These are phyloP conservation scores for Cyberlindnera euphorbiiphila DNA, from an alignment of 805 yeast species.

Conservation along the genomic window DNA sequence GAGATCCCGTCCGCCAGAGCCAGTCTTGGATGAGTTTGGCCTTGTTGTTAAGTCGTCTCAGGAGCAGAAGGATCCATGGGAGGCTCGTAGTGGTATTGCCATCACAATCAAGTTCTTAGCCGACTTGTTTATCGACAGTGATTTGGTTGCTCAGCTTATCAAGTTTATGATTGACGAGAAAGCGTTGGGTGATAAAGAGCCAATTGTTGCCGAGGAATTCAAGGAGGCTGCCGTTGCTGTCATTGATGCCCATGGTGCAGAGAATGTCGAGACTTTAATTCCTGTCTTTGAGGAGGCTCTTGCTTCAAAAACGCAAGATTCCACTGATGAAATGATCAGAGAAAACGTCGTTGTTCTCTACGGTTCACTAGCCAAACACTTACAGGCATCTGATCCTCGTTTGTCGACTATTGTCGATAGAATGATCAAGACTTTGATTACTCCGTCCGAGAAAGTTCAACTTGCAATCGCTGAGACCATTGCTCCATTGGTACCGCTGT, in stretches of 20 bases:
- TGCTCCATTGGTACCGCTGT: slow-evolving; percentile 70
- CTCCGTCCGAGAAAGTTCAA: slow-evolving; percentile 90
- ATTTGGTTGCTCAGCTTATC: slow-evolving; percentile 51
- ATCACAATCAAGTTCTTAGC: slow-evolving; percentile 57
- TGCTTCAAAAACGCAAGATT: slow-evolving; percentile 43
- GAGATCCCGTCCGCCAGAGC: slow-evolving; percentile 70
- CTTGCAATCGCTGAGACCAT: slow-evolving; percentile 82
- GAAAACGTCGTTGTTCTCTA: slow-evolving; percentile 83
- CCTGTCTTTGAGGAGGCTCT: slow-evolving; percentile 76
- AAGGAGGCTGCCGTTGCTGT: slow-evolving; percentile 85
- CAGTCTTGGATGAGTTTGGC: slow-evolving; percentile 76
- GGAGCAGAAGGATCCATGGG: slow-evolving; percentile 76
- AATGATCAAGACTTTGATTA: slow-evolving; percentile 68
- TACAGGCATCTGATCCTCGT: slow-evolving; percentile 62
- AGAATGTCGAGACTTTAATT: slow-evolving; percentile 66
- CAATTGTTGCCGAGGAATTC: slow-evolving; percentile 71
- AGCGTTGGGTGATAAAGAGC: slow-evolving; percentile 73
- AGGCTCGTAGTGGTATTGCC: slow-evolving; percentile 78
- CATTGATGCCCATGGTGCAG: slow-evolving; percentile 61
- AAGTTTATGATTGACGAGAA: slow-evolving; percentile 56
- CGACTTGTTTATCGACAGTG: slow-evolving; percentile 32
- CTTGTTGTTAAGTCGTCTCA: slow-evolving; percentile 59
- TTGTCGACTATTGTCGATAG: slow-evolving; percentile 62
- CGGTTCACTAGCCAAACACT: slow-evolving; percentile 87
- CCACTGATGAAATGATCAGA: slow-evolving; percentile 56